Percentiles rank a stretch among this genome's conserved stretches.
Evolutionary conservation across 495 filamentous ascomycete species (phyloP).

Genomic region (Coniosporium apollinis): DNA sequence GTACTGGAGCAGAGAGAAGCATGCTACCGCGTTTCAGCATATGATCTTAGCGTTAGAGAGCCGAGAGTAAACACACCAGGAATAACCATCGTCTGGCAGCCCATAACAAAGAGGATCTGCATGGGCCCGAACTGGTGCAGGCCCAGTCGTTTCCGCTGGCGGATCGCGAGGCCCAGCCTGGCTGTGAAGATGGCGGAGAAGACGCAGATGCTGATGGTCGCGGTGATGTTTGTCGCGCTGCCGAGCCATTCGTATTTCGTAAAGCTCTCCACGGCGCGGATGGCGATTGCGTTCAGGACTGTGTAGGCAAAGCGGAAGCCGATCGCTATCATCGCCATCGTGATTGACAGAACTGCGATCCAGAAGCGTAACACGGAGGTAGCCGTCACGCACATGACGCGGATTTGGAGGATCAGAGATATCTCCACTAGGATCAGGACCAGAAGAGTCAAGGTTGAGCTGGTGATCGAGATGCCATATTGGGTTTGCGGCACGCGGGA

Average conservation of each 20-base stretch:
- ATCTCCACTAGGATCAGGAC: conserved; percentile 42
- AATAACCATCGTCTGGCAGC: conserved; percentile 60
- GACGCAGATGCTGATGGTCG: conserved; percentile 52
- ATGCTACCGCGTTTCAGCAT: conserved; percentile 28
- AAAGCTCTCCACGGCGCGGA: conserved; percentile 10
- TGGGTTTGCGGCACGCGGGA: conserved; percentile 30
- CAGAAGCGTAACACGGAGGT: conserved; percentile 23
- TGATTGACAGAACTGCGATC: conserved; percentile 32
- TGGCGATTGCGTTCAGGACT: conserved; percentile 31
- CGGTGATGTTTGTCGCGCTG: conserved; percentile 33
- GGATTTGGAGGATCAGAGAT: conserved; percentile 59
- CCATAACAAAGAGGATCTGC: conserved; percentile 58
- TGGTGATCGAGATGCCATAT: conserved; percentile 34
- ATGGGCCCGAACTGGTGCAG: conserved; percentile 46
- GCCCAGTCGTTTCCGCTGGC: conserved; percentile 37
- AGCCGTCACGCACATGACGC: conserved; percentile 38
- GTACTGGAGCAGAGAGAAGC: conserved; percentile 55
- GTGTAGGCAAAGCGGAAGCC: conserved; percentile 41
- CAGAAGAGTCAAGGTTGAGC: conserved; percentile 36
- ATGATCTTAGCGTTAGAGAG: background rate
- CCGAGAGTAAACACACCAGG: conserved; percentile 38
- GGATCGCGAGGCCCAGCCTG: conserved; percentile 49
- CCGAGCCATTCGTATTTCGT: conserved; percentile 21
- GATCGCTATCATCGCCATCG: conserved; percentile 38
- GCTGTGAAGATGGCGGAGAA: conserved; percentile 57